These are phyloP conservation scores for Suhomyces canberraensis DNA, from an alignment of 805 yeast genomes.

Conservation along the genomic window DNA sequence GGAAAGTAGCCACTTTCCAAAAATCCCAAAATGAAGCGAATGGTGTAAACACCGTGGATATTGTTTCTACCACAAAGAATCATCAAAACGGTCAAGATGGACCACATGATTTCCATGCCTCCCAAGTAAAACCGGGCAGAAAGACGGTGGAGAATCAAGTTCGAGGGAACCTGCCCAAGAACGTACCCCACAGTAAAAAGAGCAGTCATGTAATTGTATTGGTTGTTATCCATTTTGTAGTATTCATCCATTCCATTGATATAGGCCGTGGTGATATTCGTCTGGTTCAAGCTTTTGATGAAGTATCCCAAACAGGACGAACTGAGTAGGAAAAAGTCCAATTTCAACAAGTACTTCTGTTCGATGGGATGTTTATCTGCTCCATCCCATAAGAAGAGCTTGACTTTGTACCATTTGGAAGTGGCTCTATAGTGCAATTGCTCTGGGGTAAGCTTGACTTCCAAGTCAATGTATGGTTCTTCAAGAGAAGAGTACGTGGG, in stretches of 20 bases:
- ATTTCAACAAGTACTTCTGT: conserved; percentile 29
- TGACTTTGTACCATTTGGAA: conserved; percentile 20
- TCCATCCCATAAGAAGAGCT: conserved; percentile 35
- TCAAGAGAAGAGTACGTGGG: background rate
- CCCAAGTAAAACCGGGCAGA: conserved; percentile 46
- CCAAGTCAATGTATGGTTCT: conserved; percentile 20
- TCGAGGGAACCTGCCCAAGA: conserved; percentile 50
- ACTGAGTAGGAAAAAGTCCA: conserved; percentile 30
- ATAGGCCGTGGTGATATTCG: conserved; percentile 44
- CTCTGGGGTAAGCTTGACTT: conserved; percentile 16
- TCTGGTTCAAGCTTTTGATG: conserved; percentile 42
- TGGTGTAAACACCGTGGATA: conserved; percentile 24
- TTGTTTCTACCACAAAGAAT: conserved; percentile 21
- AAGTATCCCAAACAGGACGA: conserved; percentile 51
- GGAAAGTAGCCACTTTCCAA: conserved; percentile 54
- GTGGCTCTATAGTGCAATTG: conserved; percentile 18
- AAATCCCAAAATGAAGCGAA: conserved; percentile 42
- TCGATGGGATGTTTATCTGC: conserved; percentile 36
- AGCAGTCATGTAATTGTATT: conserved; percentile 44
- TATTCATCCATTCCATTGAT: conserved; percentile 47
- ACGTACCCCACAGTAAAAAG: conserved; percentile 51
- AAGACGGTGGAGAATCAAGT: conserved; percentile 38
- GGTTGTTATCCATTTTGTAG: conserved; percentile 38
- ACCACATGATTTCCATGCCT: conserved; percentile 44
- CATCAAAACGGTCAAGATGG: conserved; percentile 37